Evolutionary conservation across 257 asterid genomes (phyloP).

Genomic region (Cordia subcordata): DNA sequence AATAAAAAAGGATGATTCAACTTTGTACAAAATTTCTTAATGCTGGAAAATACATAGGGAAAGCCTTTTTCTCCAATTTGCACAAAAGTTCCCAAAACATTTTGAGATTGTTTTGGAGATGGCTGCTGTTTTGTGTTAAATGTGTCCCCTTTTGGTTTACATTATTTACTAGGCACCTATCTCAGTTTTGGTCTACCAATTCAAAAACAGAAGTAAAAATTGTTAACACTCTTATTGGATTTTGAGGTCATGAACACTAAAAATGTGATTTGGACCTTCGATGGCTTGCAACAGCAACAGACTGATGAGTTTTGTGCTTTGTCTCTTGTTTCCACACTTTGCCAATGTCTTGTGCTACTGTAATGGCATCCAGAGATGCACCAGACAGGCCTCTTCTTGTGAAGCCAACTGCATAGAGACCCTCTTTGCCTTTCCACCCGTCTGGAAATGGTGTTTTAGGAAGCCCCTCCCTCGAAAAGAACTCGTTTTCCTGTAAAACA

Average conservation of each 20-base stretch:
- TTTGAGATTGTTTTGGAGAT: too few relatives aligned
- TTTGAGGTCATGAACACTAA: not conserved
- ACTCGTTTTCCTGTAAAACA: constrained; percentile 36
- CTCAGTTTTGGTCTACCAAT: too few relatives aligned
- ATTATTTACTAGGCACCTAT: too few relatives aligned
- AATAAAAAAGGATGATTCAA: too few relatives aligned
- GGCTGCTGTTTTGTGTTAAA: too few relatives aligned
- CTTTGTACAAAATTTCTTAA: too few relatives aligned
- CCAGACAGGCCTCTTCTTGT: constrained; percentile 70
- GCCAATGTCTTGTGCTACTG: constrained; percentile 50
- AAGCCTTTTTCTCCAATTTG: too few relatives aligned
- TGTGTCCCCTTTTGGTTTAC: too few relatives aligned
- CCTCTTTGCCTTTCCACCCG: constrained; percentile 65
- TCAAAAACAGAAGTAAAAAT: too few relatives aligned
- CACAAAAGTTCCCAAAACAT: too few relatives aligned
- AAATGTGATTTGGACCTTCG: not conserved
- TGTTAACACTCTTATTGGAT: too few relatives aligned
- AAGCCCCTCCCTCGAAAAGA: constrained; percentile 47
- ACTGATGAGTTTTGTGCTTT: not conserved
- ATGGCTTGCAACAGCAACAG: not conserved
- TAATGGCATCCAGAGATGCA: constrained; percentile 55
- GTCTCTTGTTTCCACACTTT: constrained; percentile 41
- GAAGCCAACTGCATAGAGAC: constrained; percentile 62
- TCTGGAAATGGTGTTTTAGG: constrained; percentile 57
- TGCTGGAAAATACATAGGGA: too few relatives aligned